Evolutionary conservation across 1,284 basidiomycete species (phyloP).

Genomic region (Austropuccinia psidii): DNA sequence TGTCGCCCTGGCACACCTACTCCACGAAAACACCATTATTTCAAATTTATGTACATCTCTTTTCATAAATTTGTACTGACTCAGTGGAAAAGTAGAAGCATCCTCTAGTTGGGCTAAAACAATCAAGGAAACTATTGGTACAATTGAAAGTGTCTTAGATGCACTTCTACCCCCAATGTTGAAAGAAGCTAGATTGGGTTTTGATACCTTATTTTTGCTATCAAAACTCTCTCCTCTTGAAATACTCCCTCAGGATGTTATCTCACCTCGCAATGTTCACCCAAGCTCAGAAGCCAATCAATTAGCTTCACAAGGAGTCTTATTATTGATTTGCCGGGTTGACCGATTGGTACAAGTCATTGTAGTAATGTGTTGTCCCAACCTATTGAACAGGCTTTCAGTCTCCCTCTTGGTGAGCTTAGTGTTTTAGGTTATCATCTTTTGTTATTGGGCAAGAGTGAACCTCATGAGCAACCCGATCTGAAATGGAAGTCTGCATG

Average conservation of each 20-base stretch:
- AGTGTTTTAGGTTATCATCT: not conserved
- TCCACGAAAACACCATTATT: not conserved
- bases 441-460: not conserved
- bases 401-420: conserved; percentile 18
- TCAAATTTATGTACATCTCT: not conserved
- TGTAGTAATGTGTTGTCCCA: conserved; percentile 5
- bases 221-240: too few species aligned
- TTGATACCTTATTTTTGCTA: not conserved
- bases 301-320: not conserved
- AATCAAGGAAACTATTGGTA: conserved; percentile 12
- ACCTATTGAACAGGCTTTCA: not conserved
- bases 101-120: conserved; percentile 6
- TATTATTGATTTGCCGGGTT: not conserved
- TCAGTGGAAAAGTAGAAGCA: not conserved
- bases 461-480: conserved; percentile 1
- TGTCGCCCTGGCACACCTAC: not conserved
- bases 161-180: not conserved
- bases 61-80: not conserved
- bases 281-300: not conserved
- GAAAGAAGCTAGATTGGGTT: too few species aligned
- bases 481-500: conserved; percentile 14
- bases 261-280: too few species aligned
- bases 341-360: not conserved
- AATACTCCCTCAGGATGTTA: not conserved
- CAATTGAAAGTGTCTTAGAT: conserved; percentile 11